Percentiles rank a stretch among this genome's conserved stretches.
These are phyloP conservation scores for Penicillium lagena DNA, from an alignment of 495 filamentous ascomycete genomes.

Conservation along the genomic window DNA sequence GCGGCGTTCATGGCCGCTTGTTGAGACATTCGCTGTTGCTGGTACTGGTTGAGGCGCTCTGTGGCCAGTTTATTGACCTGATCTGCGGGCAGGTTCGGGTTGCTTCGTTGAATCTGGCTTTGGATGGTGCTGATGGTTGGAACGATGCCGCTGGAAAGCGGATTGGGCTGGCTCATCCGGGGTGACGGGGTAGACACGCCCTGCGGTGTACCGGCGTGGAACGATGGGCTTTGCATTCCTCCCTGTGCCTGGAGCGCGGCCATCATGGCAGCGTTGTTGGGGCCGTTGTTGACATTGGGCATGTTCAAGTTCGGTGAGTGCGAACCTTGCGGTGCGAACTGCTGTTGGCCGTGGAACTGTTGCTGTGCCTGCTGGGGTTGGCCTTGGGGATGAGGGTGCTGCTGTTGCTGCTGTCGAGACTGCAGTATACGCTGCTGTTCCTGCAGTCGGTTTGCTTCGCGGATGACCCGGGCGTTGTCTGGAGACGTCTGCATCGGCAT, in stretches of 20 bases:
- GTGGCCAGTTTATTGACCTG: constrained; percentile 55
- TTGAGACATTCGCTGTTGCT: constrained; percentile 46
- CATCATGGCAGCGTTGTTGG: constrained; percentile 49
- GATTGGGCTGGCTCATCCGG: constrained; percentile 44
- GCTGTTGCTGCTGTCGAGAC: constrained; percentile 54
- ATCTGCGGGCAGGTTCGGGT: constrained; percentile 52
- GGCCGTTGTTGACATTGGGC: constrained; percentile 42
- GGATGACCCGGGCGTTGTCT: constrained; percentile 44
- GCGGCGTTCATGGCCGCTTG: constrained; percentile 62
- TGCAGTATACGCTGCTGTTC: constrained; percentile 61
- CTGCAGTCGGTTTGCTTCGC: constrained; percentile 58
- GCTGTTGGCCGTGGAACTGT: constrained; percentile 34
- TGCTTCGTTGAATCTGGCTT: constrained; percentile 42
- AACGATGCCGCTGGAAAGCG: constrained; percentile 46
- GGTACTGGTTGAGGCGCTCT: constrained; percentile 49
- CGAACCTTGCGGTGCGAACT: constrained; percentile 37
- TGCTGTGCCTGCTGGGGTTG: constrained; percentile 34
- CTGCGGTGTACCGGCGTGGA: constrained; percentile 36
- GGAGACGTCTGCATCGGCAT: constrained; percentile 50
- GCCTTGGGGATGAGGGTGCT: constrained; percentile 26
- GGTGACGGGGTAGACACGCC: constrained; percentile 46
- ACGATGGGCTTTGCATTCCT: constrained; percentile 43
- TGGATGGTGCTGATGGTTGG: constrained; percentile 47
- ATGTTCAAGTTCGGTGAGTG: constrained; percentile 37
- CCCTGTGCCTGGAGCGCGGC: constrained; percentile 44